Evolutionary conservation across 2,329 filamentous ascomycete genomes (phyloP), one percentile per base, ranked within the genome.

Genomic region (Aspergillus ochraceoroseus): DNA sequence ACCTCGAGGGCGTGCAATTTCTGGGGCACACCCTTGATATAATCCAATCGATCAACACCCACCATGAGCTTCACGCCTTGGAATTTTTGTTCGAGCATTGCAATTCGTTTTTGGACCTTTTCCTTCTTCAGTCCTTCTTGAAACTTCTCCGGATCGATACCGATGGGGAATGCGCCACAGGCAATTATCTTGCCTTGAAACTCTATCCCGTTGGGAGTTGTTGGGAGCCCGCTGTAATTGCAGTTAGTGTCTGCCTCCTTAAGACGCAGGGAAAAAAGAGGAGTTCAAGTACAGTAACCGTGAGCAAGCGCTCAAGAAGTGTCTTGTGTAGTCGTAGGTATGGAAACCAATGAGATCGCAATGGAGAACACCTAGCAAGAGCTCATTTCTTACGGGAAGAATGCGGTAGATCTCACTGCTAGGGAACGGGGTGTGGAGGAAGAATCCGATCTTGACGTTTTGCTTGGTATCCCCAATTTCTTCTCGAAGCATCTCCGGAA

Each of bases 1-100:
- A 96, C 87, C 65, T 98, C 92, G 28, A 96, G 79, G 2, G 92
- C 90, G 59, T 96, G 92, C 7, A 98, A 74, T 65, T 98, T 98
- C 67, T 98, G 92, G 0, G 92, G 92, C 7, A 98, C 89, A 48
- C 92, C 92, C 70, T 96, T 96, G 79, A 96, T 96, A 68, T 98
- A 96, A 67, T 98, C 92, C 35, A 96, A 77, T 34, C 92, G 85
- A 64, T 98, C 92, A 36, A 96, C 92, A 48, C 92, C 90, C 25
- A 96, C 90, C 55, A 98, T 94, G 50, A 96, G 77, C 70, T 95
- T 95, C 55, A 95, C 87, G 32, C 89, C 90, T 52, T 94, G 84
- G 59, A 96, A 98, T 66, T 95, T 95, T 60, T 85, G 83, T 58
- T 85, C 82, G 3, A 96, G 74, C 1, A 83, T 80, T 3, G 82